Evolutionary conservation across 2,329 filamentous ascomycete genomes (phyloP), one percentile per base, ranked within the genome.

Genomic region (Microsporum canis): DNA sequence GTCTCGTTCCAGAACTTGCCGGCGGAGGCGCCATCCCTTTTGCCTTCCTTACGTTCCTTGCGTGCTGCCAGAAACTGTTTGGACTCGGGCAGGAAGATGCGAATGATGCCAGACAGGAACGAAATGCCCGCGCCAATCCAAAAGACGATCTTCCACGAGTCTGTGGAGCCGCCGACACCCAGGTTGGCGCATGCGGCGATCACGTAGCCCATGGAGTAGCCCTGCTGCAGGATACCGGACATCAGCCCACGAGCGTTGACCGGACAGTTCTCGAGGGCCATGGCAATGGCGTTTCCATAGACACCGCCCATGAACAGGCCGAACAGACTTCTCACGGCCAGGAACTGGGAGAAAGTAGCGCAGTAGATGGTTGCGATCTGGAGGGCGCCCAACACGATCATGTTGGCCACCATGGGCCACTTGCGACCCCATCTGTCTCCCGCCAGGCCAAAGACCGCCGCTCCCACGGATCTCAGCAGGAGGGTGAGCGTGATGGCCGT

Each of bases 111-210:
- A 73, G 95, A 87, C 34, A 95, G 73, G 1, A 91, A 80, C 0
- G 91, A 91, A 0, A 89, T 88, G 41, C 87, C 83, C 3, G 90
- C 89, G 12, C 86, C 90, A 71, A 95, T 95, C 91, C 91, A 96
- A 78, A 86, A 95, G 0, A 95, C 79, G 0, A 89, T 89, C 6
- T 90, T 81, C 91, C 91, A 96, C 58, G 82, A 85, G 69, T 95
- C 86, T 0, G 84, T 72, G 0, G 89, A 92, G 0, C 89, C 94
- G 72, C 88, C 77, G 57, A 79, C 77, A 3, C 79, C 67, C 10
- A 67, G 77, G 47, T 77, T 73, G 0, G 76, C 76, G 67, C 83
- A 83, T 5, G 81, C 80, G 0, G 80, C 83, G 0, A 86, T 77
- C n/a, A 86, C 74, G 67, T 86, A 86, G 1, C 83, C 83, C 68